Evolutionary conservation across 2,329 filamentous ascomycete species (phyloP).

Genomic region (Talaromyces funiculosus): DNA sequence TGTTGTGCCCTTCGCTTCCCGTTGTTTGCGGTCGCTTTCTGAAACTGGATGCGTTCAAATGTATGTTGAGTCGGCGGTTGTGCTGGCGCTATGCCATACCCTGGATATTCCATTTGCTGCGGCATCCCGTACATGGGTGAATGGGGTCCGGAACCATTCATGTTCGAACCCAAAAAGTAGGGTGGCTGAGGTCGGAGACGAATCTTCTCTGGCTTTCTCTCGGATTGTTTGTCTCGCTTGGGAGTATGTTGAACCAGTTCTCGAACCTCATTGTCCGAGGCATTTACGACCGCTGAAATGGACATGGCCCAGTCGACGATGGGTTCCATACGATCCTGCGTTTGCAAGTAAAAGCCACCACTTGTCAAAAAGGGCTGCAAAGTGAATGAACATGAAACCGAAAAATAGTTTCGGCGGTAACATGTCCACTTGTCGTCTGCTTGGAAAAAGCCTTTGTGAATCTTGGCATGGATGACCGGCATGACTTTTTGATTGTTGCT

Average conservation of each 20-base stretch:
- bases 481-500: constrained; percentile 49
- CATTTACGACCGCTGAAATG: constrained; percentile 77
- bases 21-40: constrained; percentile 89
- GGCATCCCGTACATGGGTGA: not conserved
- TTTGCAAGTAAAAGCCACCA: constrained; percentile 53
- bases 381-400: constrained; percentile 72
- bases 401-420: constrained; percentile 87
- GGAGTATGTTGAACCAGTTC: constrained; percentile 87
- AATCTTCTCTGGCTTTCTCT: constrained; percentile 64
- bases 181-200: constrained; percentile 62
- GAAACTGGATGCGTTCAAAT: constrained; percentile 92
- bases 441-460: constrained; percentile 85
- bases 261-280: constrained; percentile 67
- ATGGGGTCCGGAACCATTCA: constrained; percentile 11
- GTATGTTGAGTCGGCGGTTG: constrained; percentile 48
- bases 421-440: constrained; percentile 83
- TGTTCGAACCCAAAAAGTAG: constrained; percentile 37
- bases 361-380: constrained; percentile 56
- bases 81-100: constrained; percentile 29
- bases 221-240: constrained; percentile 83
- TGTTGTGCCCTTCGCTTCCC: constrained; percentile 84
- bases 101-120: constrained; percentile 29
- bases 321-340: constrained; percentile 44
- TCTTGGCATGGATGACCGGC: constrained; percentile 69
- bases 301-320: constrained; percentile 75